Base-by-base conservation (phyloP, 495 filamentous ascomycete genomes). In the Recurvomyces mirabilis region DNA sequence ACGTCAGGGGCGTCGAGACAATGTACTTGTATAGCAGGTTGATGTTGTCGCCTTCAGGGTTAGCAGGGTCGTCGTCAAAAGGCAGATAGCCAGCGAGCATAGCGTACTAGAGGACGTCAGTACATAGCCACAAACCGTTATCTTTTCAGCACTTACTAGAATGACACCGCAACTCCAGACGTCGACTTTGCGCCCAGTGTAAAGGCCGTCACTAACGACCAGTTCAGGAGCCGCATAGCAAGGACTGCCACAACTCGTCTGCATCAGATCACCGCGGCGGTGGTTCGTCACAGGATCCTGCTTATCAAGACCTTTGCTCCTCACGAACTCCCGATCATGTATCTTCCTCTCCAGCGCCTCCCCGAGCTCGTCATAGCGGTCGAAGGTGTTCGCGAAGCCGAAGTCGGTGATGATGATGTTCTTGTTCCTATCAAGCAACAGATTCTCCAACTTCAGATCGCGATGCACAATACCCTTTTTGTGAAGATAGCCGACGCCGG, bases 371-470 rank as follows among this genome's bases (percentile, higher is more conserved):
- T 98, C 93, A 22, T 66, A 58, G 1, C 91, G 78, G 59, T 94
- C 79, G 59, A 99, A 99, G 3, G 87, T 96, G 61, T 99, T 99
- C 36, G 91, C 91, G 63, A 99, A 99, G 3, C 91, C 91, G 61
- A 99, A 99, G 65, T 99, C 91, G 0, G 91, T 96, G 61, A 99
- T 96, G 66, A 99, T 96, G 59, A 99, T 95, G 64, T 99, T 99
- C 33, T 84, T 78, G 55, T 99, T 94, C 15, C 91, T 77, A 65
- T 99, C 91, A 37, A 99, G 77, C 15, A 99, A 70, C 56, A 99
- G 62, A 60, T 99, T 99, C 65, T 99, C 91, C 47, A 99, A 70
- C 64, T 99, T 99, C 41, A 99, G 69, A 66, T 99, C 91, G 56
- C 91, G 81, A 57, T 99, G 91, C 18, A 99, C 89, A 58, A 99